Evolutionary conservation across 1,284 basidiomycete genomes (phyloP), one percentile per base, ranked within the genome.

Genomic region (Pseudozyma thailandica): DNA sequence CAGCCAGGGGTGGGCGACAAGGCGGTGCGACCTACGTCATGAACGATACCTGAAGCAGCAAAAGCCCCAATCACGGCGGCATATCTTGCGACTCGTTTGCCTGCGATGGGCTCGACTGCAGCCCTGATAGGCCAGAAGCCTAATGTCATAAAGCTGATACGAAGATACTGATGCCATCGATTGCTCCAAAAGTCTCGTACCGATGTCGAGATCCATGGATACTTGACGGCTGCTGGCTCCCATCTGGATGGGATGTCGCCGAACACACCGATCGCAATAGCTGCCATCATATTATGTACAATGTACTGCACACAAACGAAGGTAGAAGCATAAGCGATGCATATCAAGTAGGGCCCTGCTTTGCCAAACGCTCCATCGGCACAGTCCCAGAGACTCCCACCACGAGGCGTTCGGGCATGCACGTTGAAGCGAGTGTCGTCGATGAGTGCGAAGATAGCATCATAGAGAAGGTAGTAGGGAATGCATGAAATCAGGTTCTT

Each of bases 121-220:
- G 16, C 27, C 1, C 49, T 35, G 13, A 68, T 46, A 0, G 70
- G 70, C 48, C 50, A 52, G 50, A 56, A 68, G 2, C 51, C 70
- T 0, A 52, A 37, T 6, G 52, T 57, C 42, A 68, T 50, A 16
- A 72, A 72, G 3, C 54, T 46, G n/a, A 35, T 10, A 6, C 70
- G 55, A 12, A 74, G 60, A 18, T 48, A 43, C 33, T 70, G 62
- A 25, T 74, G 72, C 68, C 72, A 74, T 2, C 68, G 50, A n/a
- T 50, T 33, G 6, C 44, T 27, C 72, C 72, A 74, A 16, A 74
- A 48, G 0, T 66, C 44, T 0, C 30, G 16, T 6, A 71, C 50
- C 23, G 72, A 74, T 0, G 72, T 62, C 1, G 66, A 45, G 3
- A 43, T 15, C 50, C 44, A 58, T 6, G 72, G 66, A 12, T 6